phyloP scores from a whole-genome alignment of 495 filamentous ascomycete genomes.

The Aspergillus sclerotioniger region DNA sequence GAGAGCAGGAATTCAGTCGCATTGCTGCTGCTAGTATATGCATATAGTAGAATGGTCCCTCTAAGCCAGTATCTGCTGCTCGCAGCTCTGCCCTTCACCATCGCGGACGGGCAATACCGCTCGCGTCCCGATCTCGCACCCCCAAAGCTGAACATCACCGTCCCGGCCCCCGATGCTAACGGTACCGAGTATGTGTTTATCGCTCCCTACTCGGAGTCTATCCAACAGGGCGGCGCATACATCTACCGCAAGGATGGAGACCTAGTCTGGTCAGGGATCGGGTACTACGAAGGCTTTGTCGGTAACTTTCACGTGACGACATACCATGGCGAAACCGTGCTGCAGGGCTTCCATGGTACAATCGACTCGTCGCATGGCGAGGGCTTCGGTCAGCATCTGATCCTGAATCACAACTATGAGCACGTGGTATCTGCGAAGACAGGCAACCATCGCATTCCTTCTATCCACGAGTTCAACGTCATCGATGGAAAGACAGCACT shows the following conservation, averaged over 20 bases:
- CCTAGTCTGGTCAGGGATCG: conserved; percentile 52
- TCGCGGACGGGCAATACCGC: conserved; percentile 46
- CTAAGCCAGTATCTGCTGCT: neutral
- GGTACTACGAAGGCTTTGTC: conserved; percentile 44
- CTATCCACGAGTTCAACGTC: conserved; percentile 50
- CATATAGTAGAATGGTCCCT: neutral
- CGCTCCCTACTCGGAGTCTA: conserved; percentile 41
- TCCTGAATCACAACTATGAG: conserved; percentile 49
- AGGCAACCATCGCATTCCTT: conserved; percentile 39
- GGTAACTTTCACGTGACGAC: conserved; percentile 34
- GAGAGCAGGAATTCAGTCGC: too few relatives aligned
- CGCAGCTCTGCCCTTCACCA: conserved; percentile 8
- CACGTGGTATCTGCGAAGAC: conserved; percentile 41
- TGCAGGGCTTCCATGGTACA: conserved; percentile 50
- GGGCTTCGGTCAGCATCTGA: conserved; percentile 42
- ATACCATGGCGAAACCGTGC: conserved; percentile 41
- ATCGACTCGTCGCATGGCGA: conserved; percentile 46
- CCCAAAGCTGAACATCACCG: conserved; percentile 53
- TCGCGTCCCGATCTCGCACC: conserved; percentile 52
- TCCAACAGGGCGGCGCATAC: conserved; percentile 43
- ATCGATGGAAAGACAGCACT: conserved; percentile 30
- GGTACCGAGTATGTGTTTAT: conserved; percentile 48
- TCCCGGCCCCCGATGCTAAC: conserved; percentile 40
- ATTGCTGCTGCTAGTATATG: too few relatives aligned
- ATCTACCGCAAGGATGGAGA: conserved; percentile 52